Evolutionary conservation across 2,329 filamentous ascomycete genomes (phyloP).

Genomic region (Daldinia sp.): DNA sequence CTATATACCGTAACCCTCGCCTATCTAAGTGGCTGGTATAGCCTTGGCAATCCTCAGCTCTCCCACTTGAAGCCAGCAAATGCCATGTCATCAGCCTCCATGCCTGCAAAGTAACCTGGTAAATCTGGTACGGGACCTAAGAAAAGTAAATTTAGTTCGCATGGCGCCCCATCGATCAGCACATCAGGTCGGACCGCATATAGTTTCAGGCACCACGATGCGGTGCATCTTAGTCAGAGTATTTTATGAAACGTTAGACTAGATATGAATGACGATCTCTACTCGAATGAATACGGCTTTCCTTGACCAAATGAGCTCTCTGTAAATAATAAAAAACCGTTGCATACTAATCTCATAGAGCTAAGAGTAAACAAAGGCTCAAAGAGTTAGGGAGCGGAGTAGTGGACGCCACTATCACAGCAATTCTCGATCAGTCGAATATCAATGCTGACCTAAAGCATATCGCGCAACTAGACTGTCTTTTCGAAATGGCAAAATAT

Average conservation of each 20-base stretch:
- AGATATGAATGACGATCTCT: constrained; percentile 7
- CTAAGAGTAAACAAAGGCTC: neutral
- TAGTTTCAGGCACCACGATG: constrained; percentile 6
- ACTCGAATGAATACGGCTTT: constrained; percentile 10
- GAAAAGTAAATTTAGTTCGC: constrained; percentile 13
- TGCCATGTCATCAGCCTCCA: constrained; percentile 3
- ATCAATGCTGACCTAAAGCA: neutral
- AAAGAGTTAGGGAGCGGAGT: neutral
- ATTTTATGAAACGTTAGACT: constrained; percentile 12
- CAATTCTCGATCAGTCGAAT: neutral
- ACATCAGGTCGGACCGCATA: constrained; percentile 10
- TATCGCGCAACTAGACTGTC: neutral
- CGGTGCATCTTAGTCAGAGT: constrained; percentile 9
- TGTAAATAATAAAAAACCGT: neutral
- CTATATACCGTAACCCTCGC: constrained; percentile 11
- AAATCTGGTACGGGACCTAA: neutral
- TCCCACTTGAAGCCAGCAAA: constrained; percentile 4
- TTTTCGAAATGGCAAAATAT: neutral
- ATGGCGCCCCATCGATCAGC: constrained; percentile 23
- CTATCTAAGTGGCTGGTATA: constrained; percentile 14
- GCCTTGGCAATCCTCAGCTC: constrained; percentile 32
- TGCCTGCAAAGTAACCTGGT: constrained; percentile 13
- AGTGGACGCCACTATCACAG: neutral
- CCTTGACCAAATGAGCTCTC: neutral
- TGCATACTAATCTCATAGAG: neutral